Percentiles rank a stretch among this genome's conserved stretches.
phyloP scores from a whole-genome alignment of 2,329 filamentous ascomycete genomes.

The Ascochyta koolunga region DNA sequence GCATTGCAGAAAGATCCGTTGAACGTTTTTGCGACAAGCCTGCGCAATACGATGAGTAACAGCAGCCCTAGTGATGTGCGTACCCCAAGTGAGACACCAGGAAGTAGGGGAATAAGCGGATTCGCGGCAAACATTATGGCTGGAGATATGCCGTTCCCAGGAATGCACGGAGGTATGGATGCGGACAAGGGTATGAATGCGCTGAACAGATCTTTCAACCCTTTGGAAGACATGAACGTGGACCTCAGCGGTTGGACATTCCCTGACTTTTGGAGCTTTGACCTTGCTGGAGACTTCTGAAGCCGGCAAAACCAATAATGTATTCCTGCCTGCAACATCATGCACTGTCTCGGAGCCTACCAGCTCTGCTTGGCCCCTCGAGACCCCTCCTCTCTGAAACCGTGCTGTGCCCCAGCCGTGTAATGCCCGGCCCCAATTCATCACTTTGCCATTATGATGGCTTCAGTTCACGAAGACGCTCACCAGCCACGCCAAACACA shows the following conservation, averaged over 20 bases:
- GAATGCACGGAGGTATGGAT: conserved; percentile 2
- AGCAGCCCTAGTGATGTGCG: conserved; percentile 6
- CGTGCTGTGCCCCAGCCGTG: neutral
- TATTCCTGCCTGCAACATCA: neutral
- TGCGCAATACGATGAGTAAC: conserved; percentile 26
- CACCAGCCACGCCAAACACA: neutral
- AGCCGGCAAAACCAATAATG: neutral
- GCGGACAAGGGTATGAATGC: conserved; percentile 4
- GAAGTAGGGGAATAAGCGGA: conserved; percentile 1
- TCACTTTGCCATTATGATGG: neutral
- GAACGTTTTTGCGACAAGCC: conserved; percentile 27
- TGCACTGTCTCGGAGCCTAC: neutral
- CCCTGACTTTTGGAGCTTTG: conserved; percentile 46
- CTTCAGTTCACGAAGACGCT: neutral
- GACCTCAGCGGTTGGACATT: conserved; percentile 41
- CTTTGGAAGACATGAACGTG: conserved; percentile 36
- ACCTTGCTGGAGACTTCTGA: conserved; percentile 39
- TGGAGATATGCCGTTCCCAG: conserved; percentile 12
- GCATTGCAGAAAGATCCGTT: conserved; percentile 38
- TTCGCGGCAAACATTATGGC: neutral
- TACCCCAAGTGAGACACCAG: conserved; percentile 2
- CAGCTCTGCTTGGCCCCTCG: neutral
- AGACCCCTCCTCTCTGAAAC: neutral
- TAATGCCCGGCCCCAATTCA: neutral
- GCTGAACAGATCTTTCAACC: conserved; percentile 25